Conservation (phyloP, 106 monocot species). For the Acorus calamus region DNA sequence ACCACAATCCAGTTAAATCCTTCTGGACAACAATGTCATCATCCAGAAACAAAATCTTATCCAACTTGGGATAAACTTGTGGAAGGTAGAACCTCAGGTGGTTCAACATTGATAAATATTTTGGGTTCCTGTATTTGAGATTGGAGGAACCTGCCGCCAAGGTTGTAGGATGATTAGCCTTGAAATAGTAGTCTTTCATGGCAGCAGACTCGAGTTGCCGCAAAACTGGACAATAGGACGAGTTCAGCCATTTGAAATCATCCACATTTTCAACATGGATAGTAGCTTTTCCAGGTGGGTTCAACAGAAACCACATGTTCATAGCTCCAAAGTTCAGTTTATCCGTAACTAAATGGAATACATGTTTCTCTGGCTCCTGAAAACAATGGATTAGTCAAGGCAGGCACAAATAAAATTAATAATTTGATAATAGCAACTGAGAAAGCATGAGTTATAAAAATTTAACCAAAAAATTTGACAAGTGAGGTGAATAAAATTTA, state of each 20-base stretch:
- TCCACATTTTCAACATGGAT: constrained; percentile 70
- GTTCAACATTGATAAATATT: constrained; percentile 70
- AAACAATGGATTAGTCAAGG: not conserved
- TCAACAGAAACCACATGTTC: constrained; percentile 75
- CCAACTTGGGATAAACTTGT: constrained; percentile 59
- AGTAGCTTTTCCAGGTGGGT: constrained; percentile 53
- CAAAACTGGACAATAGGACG: constrained; percentile 57
- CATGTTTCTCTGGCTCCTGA: constrained; percentile 61
- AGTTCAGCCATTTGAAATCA: constrained; percentile 60
- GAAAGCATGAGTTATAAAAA: not conserved
- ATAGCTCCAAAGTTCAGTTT: constrained; percentile 66
- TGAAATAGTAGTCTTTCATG: constrained; percentile 63
- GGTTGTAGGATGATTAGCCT: constrained; percentile 39
- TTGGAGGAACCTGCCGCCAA: constrained; percentile 50
- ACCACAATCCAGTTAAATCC: constrained; percentile 54
- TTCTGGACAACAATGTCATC: constrained; percentile 68
- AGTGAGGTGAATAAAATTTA: too few relatives aligned
- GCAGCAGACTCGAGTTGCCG: constrained; percentile 54
- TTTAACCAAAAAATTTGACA: too few relatives aligned
- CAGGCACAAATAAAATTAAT: too few relatives aligned
- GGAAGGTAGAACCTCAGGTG: constrained; percentile 68
- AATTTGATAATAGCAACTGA: too few relatives aligned
- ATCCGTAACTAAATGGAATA: constrained; percentile 63
- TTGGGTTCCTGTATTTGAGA: constrained; percentile 66
- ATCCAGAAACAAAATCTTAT: constrained; percentile 70